Conservation (phyloP, 2,329 filamentous ascomycete species). For the Blastomyces silverae region DNA sequence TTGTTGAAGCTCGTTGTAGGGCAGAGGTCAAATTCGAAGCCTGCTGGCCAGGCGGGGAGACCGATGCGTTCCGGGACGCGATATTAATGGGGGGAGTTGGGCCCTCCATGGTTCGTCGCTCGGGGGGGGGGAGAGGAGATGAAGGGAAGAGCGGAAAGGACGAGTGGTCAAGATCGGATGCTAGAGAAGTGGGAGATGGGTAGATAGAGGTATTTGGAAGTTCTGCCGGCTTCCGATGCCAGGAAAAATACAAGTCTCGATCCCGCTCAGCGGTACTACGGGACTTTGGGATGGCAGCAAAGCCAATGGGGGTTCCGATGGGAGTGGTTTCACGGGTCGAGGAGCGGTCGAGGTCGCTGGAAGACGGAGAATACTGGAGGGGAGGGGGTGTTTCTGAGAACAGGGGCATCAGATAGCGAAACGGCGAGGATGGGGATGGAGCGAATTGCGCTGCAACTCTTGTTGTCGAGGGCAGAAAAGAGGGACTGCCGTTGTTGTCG, state of each 20-base stretch:
- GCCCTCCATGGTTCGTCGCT: constrained; percentile 44
- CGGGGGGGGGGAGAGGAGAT: constrained; percentile 24
- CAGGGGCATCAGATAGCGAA: constrained; percentile 46
- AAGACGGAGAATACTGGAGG: constrained; percentile 47
- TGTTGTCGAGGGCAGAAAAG: background rate
- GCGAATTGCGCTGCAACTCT: constrained; percentile 13
- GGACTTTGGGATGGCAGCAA: constrained; percentile 40
- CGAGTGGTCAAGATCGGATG: constrained; percentile 29
- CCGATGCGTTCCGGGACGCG: constrained; percentile 48
- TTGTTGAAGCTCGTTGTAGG: constrained; percentile 46
- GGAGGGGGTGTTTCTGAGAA: constrained; percentile 46
- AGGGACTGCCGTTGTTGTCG: background rate
- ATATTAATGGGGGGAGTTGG: constrained; percentile 55
- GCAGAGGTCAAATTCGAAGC: constrained; percentile 58
- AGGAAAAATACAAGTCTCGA: constrained; percentile 39
- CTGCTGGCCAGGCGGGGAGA: constrained; percentile 54
- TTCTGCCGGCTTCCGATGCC: constrained; percentile 39
- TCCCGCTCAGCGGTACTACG: constrained; percentile 42
- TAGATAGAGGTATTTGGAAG: constrained; percentile 18
- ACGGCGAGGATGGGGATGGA: constrained; percentile 9
- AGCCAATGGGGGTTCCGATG: constrained; percentile 45
- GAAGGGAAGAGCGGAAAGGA: constrained; percentile 39
- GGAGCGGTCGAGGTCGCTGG: constrained; percentile 43
- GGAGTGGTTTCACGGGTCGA: constrained; percentile 47
- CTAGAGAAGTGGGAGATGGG: constrained; percentile 26